Evolutionary conservation across 495 filamentous ascomycete species (phyloP).

Genomic region (Choiromyces venosus): DNA sequence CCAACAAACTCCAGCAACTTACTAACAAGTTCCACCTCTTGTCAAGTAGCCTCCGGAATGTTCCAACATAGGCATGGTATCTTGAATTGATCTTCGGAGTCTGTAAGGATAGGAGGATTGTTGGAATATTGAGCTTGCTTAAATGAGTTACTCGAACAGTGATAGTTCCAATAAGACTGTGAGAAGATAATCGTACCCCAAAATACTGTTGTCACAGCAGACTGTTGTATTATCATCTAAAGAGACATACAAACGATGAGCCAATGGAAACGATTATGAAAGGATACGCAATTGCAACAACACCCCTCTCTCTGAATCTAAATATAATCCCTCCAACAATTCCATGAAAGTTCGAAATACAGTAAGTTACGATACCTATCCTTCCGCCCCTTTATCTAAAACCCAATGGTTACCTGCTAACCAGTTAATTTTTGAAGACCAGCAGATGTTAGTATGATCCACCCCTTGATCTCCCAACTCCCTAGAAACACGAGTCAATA

Average conservation of each 20-base stretch:
- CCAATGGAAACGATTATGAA: not conserved
- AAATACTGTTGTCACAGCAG: not conserved
- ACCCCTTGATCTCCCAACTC: no score
- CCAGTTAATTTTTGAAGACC: not conserved
- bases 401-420: not conserved
- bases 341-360: not conserved
- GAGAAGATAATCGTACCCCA: not conserved
- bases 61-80: not conserved
- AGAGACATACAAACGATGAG: not conserved
- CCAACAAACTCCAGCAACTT: no score
- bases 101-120: not conserved
- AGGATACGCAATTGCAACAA: not conserved
- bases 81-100: not conserved
- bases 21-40: no score
- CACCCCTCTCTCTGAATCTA: not conserved
- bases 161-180: not conserved
- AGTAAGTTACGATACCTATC: not conserved
- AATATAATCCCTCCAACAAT: not conserved
- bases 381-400: not conserved
- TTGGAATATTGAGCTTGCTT: not conserved
- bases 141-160: no score
- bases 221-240: not conserved
- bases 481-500: not conserved
- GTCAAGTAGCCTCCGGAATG: no score
- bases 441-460: not conserved